phyloP scores from a whole-genome alignment of 768 basidiomycete species.

The Trametes cinnabarina region DNA sequence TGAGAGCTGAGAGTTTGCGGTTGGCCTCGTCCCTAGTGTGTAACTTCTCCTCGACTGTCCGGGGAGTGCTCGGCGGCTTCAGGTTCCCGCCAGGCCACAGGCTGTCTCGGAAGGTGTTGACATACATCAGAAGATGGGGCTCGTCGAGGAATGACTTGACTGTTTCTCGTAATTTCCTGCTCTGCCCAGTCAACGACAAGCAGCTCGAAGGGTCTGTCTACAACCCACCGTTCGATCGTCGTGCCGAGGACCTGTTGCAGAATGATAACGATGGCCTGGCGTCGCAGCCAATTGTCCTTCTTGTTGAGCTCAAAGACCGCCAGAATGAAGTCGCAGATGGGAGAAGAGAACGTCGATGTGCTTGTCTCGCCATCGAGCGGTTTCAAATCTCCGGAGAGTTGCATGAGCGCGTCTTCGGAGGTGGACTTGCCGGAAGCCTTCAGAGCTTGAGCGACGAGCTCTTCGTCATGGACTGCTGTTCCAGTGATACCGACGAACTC shows the following conservation, averaged over 20 bases:
- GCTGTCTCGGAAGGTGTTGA: slow-evolving; percentile 65
- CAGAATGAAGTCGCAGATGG: slow-evolving; percentile 90
- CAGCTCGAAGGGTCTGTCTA: background rate
- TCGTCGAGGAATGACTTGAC: slow-evolving; percentile 65
- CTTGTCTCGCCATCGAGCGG: slow-evolving; percentile 87
- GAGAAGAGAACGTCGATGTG: slow-evolving; percentile 84
- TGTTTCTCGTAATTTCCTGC: slow-evolving; percentile 85
- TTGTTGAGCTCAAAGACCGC: slow-evolving; percentile 94
- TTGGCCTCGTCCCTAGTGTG: slow-evolving; percentile 85
- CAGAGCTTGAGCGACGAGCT: slow-evolving; percentile 77
- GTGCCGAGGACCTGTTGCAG: slow-evolving; percentile 94
- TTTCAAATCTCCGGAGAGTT: slow-evolving; percentile 74
- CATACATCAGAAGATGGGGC: slow-evolving; percentile 61
- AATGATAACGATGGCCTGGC: slow-evolving; percentile 95
- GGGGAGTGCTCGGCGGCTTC: slow-evolving; percentile 55
- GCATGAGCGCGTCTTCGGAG: slow-evolving; percentile 67
- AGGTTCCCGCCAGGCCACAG: slow-evolving; percentile 87
- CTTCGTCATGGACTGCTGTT: slow-evolving; percentile 77
- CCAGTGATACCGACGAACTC: slow-evolving; percentile 85
- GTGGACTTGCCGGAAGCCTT: slow-evolving; percentile 64
- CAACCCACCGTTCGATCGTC: slow-evolving; percentile 88
- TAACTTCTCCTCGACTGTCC: slow-evolving; percentile 77
- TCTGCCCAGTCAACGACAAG: background rate
- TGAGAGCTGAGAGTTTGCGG: slow-evolving; percentile 82
- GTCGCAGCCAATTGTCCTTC: slow-evolving; percentile 93